Evolutionary conservation across 208 protist species (phyloP), one percentile per base, ranked within the genome.

Genomic region (Crithidia acanthocephali): DNA sequence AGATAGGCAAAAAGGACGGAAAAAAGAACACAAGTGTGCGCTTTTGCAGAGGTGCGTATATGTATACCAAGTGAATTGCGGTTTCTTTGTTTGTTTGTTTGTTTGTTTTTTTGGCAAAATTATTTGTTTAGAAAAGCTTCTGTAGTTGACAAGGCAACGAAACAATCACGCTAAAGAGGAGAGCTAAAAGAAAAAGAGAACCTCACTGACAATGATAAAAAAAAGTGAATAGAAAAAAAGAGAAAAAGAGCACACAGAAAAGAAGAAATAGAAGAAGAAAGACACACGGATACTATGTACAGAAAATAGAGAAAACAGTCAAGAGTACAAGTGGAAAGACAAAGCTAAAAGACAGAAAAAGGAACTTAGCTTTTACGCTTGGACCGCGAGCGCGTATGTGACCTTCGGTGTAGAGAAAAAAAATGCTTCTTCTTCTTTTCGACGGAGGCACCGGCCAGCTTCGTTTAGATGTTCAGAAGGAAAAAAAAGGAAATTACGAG

Each of bases 141-240:
- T 30, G 28, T 37, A 37, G 28, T 13, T 37, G 52, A 32, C 52
- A 37, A 37, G 23, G 28, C 23, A 16, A 57, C 2, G 13, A 57
- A 37, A 37, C 15, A 22, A 57, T 18, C 4, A 37, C 52, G 18
- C 25, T 5, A 44, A 68, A 11, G 48, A 32, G 37, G 9, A 68
- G 33, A 58, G 28, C 9, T n/a, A 51, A 66, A 20, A 50, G 60
- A 66, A 37, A 53, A 66, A 20, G 25, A 53, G 50, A 30, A 15
- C 9, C 44, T 48, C 4, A 48, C 44, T 53, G 10, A 53, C 22
- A 30, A 28, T 28, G 48, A 40, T 2, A 50, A 6, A 47, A 37
- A 25, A 40, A 2, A 33, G 18, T 15, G 15, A 47, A 30, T 28
- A 37, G 32, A 33, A 2, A n/a, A 48, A 66, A 30, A 25, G 30